phyloP scores from a whole-genome alignment of 2,329 filamentous ascomycete genomes.

The Pseudocercospora macadamiae region DNA sequence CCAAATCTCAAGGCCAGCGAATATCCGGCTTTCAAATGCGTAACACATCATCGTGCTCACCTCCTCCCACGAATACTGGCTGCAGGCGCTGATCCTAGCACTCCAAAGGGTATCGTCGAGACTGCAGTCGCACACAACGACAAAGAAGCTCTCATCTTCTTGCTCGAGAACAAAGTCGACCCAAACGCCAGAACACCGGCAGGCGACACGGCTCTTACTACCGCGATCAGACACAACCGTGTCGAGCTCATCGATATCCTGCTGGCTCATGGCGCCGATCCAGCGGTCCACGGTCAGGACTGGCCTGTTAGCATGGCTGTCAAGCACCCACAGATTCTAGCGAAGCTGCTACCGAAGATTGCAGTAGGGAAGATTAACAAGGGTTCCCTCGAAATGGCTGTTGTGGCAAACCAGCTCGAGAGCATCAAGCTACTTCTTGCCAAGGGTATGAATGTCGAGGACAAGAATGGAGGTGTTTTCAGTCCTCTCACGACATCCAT shows the following conservation, averaged over 20 bases:
- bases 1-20: conserved; percentile 62
- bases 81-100: conserved; percentile 62
- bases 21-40: conserved; percentile 69
- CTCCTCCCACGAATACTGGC: conserved; percentile 62
- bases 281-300: conserved; percentile 65
- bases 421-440: conserved; percentile 67
- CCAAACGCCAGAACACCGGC: conserved; percentile 61
- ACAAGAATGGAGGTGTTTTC: conserved; percentile 74
- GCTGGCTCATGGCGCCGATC: conserved; percentile 62
- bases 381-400: conserved; percentile 69
- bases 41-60: conserved; percentile 66
- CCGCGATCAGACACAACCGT: conserved; percentile 64
- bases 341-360: conserved; percentile 60
- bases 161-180: conserved; percentile 63
- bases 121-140: conserved; percentile 66
- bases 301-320: conserved; percentile 74
- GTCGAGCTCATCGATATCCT: conserved; percentile 63
- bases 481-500: conserved; percentile 69
- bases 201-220: conserved; percentile 66
- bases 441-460: conserved; percentile 69
- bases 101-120: conserved; percentile 67
- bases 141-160: conserved; percentile 61
- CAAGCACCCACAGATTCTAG: conserved; percentile 61
- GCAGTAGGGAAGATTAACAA: conserved; percentile 64
- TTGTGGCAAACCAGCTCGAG: conserved; percentile 67